Conservation (phyloP, 179 eudicot genomes). For the Gypsophila paniculata region DNA sequence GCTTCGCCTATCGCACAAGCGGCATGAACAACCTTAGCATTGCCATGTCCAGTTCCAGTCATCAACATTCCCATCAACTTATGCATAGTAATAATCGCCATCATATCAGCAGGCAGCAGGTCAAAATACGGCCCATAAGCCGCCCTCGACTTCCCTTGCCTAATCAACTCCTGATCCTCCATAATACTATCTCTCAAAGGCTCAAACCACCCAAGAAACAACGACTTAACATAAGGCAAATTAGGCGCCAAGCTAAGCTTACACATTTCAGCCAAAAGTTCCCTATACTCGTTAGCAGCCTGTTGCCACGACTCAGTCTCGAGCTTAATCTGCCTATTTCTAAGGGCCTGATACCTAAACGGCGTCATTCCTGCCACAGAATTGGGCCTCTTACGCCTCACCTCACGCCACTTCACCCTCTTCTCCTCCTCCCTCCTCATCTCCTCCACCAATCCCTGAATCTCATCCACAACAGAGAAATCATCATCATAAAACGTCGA, state of each 20-base stretch:
- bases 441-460: constrained; percentile 59
- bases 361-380: constrained; percentile 39
- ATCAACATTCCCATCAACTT: constrained; percentile 78
- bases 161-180: constrained; percentile 60
- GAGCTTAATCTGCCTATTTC: constrained; percentile 70
- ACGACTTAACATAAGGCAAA: constrained; percentile 81
- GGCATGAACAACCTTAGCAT: constrained; percentile 67
- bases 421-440: constrained; percentile 55
- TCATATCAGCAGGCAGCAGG: constrained; percentile 78
- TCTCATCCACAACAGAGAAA: constrained; percentile 42
- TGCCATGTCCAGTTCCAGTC: constrained; percentile 69
- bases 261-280: constrained; percentile 82
- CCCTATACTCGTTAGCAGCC: constrained; percentile 78
- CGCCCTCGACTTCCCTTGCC: constrained; percentile 54
- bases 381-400: constrained; percentile 17
- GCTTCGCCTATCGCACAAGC: constrained; percentile 84
- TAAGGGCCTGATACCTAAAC: constrained; percentile 43
- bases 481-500: constrained; percentile 52
- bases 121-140: constrained; percentile 65
- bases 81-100: constrained; percentile 95
- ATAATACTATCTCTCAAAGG: constrained; percentile 65
- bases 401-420: constrained; percentile 16
- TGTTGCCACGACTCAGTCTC: constrained; percentile 94
- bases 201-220: constrained; percentile 96
- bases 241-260: constrained; percentile 79